phyloP scores from a whole-genome alignment of 257 asterid genomes.

The Apocynum venetum region DNA sequence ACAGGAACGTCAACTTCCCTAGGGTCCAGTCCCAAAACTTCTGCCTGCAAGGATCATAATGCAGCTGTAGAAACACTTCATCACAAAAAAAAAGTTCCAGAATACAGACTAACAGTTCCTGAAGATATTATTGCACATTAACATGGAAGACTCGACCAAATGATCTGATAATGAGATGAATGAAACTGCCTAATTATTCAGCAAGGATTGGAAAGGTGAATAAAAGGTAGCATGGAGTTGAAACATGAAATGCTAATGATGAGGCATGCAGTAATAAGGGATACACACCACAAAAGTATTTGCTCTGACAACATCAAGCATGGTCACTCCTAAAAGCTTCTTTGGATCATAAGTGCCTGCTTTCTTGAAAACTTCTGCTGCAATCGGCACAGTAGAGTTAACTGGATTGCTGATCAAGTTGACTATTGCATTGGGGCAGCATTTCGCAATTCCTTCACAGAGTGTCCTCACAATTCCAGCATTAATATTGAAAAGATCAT shows the following conservation, averaged over 20 bases:
- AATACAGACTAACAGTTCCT: neutral
- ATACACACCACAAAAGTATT: constrained; percentile 74
- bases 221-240: neutral
- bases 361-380: constrained; percentile 91
- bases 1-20: constrained; percentile 84
- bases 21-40: constrained; percentile 91
- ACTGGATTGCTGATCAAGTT: constrained; percentile 90
- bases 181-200: neutral
- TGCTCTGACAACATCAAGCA: constrained; percentile 92
- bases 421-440: constrained; percentile 76
- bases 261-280: neutral
- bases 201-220: neutral
- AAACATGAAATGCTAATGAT: neutral
- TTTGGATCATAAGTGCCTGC: constrained; percentile 87
- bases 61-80: neutral
- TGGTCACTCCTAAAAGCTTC: constrained; percentile 82
- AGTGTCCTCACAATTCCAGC: constrained; percentile 86
- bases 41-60: constrained; percentile 46
- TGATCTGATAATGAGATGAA: neutral
- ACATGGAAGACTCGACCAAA: neutral
- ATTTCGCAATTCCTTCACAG: constrained; percentile 70
- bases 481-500: constrained; percentile 82
- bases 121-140: neutral
- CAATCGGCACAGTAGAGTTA: constrained; percentile 87
- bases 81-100: neutral